Conservation (phyloP, 768 basidiomycete species). For the Lanmaoa pseudosensibilis region DNA sequence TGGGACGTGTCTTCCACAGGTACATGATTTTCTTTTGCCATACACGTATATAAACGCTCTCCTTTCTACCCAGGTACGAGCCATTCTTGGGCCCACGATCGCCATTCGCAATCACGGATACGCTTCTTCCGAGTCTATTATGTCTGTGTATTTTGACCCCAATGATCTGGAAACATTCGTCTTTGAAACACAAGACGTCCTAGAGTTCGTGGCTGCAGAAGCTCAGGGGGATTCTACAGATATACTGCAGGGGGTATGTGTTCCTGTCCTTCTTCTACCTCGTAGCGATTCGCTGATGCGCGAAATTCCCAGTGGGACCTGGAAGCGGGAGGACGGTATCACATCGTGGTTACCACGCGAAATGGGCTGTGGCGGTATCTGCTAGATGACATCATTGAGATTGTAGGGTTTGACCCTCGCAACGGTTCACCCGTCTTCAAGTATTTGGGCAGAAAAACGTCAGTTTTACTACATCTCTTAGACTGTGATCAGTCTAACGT, state of each 20-base stretch:
- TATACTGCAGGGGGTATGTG: slow-evolving; percentile 7
- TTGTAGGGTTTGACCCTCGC: slow-evolving; percentile 14
- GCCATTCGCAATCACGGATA: slow-evolving; percentile 12
- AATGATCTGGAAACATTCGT: slow-evolving; percentile 9
- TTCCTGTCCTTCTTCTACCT: not conserved
- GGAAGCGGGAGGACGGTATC: slow-evolving; percentile 9
- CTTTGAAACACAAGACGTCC: slow-evolving; percentile 6
- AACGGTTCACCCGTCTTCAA: slow-evolving; percentile 13
- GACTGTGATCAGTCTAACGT: not conserved
- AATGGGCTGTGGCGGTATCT: slow-evolving; percentile 20
- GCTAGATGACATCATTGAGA: slow-evolving; percentile 15
- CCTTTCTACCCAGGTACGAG: not conserved
- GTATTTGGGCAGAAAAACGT: slow-evolving; percentile 11
- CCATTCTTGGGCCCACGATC: slow-evolving; percentile 12
- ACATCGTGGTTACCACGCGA: slow-evolving; percentile 13
- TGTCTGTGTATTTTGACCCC: slow-evolving; percentile 2
- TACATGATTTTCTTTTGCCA: not conserved
- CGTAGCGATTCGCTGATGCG: not conserved
- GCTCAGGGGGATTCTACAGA: not conserved
- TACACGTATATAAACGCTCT: not conserved
- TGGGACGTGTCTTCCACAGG: slow-evolving; percentile 9
- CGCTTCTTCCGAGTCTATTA: slow-evolving; percentile 6
- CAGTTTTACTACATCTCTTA: not conserved
- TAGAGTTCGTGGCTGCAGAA: slow-evolving; percentile 6
- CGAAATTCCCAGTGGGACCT: slow-evolving; percentile 4